Base-by-base conservation (phyloP, 306 rosid genomes). In the Prosopis cineraria region DNA sequence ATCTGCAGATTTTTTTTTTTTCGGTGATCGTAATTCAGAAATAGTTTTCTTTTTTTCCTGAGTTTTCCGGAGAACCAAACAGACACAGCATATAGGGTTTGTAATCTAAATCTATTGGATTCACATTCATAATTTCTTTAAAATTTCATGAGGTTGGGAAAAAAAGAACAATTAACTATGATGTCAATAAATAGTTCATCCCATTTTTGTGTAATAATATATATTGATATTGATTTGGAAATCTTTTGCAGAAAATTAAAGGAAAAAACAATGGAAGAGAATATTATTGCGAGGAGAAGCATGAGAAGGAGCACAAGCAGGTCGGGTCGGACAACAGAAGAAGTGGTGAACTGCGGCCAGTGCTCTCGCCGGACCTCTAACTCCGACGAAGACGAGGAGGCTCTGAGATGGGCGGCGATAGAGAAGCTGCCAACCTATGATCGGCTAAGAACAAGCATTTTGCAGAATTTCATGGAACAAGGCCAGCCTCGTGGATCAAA, bases 401-500 rank as follows among this genome's bases (percentile, higher is more conserved):
- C 98, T 74, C 88, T 94, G 8, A 89, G 63, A 20, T 92, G 98
- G 98, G 97, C 98, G 30, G 98, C 97, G 68, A 92, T 94, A 65
- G 98, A 94, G 76, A 94, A 79, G 55, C 77, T 94, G 3, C 98
- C 98, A 1, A 94, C 98, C 4, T 94, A 92, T 53, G 81, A 90
- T 79, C 88, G 98, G 41, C 84, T 94, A 2, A 83, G 97, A 80
- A 94, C 98, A 41, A 87, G 97, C 69, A 88, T 94, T 45, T 80
- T 94, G 6, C 79, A 89, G 77, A 85, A 91, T 36, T 82, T 40
- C 65, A 77, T 80, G 20, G 66, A 87, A 41, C 53, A 80, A 78
- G 78, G 40, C 16, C 72, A 58, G 40, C 73, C 37, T 73, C 78
- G 24, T 14, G 89, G 82, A 31, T 89, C 87, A 70, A 89, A 76